phyloP scores from a whole-genome alignment of 23 red algal species.

The Gracilaria caudata region DNA sequence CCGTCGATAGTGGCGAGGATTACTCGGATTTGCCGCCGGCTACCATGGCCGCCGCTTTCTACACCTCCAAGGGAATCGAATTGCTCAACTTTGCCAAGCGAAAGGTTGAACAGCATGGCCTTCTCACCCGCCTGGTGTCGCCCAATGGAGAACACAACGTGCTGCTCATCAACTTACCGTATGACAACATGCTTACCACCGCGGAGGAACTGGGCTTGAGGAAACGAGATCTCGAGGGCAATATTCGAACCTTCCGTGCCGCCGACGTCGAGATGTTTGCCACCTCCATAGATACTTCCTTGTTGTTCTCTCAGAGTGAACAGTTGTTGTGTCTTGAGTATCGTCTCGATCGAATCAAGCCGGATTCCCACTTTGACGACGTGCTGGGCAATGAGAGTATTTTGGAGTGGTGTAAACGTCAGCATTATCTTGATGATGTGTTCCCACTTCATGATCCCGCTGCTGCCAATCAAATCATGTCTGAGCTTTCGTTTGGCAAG shows the following conservation, averaged over 20 bases:
- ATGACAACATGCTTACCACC: slow-evolving; percentile 38
- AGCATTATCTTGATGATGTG: slow-evolving; percentile 78
- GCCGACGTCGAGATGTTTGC: slow-evolving; percentile 51
- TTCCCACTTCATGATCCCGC: slow-evolving; percentile 82
- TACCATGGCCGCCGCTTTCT: slow-evolving; percentile 63
- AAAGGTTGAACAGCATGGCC: slow-evolving; percentile 43
- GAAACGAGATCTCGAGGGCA: slow-evolving; percentile 72
- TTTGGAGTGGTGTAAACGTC: slow-evolving; percentile 83
- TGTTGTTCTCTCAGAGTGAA: slow-evolving; percentile 69
- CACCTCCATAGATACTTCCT: background rate
- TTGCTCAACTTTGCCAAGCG: slow-evolving; percentile 57
- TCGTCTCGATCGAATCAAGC: slow-evolving; percentile 58
- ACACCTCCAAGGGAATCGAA: slow-evolving; percentile 59
- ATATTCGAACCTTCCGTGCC: slow-evolving; percentile 62
- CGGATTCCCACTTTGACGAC: slow-evolving; percentile 72
- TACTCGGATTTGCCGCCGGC: slow-evolving; percentile 13
- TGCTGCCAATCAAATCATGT: slow-evolving; percentile 43
- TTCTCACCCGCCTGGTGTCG: slow-evolving; percentile 3
- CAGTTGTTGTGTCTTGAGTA: slow-evolving; percentile 76
- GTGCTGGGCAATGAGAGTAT: slow-evolving; percentile 77
- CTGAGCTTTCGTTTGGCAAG: slow-evolving; percentile 37
- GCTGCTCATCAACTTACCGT: slow-evolving; percentile 67
- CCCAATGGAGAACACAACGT: slow-evolving; percentile 47
- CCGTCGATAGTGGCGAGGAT: background rate
- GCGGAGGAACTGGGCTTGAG: slow-evolving; percentile 73